Conservation (phyloP, 805 yeast species). For the Isabelozyma rhagii region DNA sequence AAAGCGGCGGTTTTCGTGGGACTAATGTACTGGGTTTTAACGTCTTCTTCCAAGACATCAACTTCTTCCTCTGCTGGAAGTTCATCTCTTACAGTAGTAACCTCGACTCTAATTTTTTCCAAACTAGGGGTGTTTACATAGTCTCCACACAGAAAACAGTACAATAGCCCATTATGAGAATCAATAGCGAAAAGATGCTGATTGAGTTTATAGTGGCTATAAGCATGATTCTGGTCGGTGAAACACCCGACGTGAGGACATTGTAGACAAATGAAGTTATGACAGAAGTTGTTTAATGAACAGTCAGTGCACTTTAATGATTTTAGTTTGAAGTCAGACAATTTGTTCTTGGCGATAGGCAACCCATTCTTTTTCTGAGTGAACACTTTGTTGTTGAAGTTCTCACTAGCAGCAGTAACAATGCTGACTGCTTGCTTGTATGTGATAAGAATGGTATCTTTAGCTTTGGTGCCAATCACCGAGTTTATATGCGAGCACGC, state of each 20-base stretch:
- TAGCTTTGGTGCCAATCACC: conserved; percentile 48
- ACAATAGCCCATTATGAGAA: conserved; percentile 61
- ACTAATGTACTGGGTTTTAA: conserved; percentile 11
- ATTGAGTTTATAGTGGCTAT: conserved; percentile 27
- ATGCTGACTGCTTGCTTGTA: conserved; percentile 52
- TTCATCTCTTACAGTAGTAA: conserved; percentile 6
- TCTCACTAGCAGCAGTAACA: conserved; percentile 15
- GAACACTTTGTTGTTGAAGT: conserved; percentile 13
- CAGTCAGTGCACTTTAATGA: conserved; percentile 55
- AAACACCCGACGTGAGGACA: conserved; percentile 77
- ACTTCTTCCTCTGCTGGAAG: not conserved
- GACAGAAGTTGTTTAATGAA: conserved; percentile 33
- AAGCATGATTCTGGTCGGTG: conserved; percentile 34
- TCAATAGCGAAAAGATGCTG: conserved; percentile 52
- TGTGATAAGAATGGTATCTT: conserved; percentile 46
- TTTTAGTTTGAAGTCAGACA: conserved; percentile 40
- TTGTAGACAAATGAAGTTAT: conserved; percentile 64
- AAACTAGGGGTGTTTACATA: conserved; percentile 61
- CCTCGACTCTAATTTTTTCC: conserved; percentile 46
- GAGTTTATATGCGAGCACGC: conserved; percentile 50
- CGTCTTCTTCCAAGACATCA: not conserved
- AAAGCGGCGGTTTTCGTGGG: conserved; percentile 58
- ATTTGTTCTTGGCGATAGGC: conserved; percentile 30
- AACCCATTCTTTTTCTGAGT: conserved; percentile 35
- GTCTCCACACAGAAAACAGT: conserved; percentile 77